A percentile compares a stretch with the other conserved stretches of the same genome.
phyloP scores from a whole-genome alignment of 371 early-diverging fungal species.

The Massospora cicadina region DNA sequence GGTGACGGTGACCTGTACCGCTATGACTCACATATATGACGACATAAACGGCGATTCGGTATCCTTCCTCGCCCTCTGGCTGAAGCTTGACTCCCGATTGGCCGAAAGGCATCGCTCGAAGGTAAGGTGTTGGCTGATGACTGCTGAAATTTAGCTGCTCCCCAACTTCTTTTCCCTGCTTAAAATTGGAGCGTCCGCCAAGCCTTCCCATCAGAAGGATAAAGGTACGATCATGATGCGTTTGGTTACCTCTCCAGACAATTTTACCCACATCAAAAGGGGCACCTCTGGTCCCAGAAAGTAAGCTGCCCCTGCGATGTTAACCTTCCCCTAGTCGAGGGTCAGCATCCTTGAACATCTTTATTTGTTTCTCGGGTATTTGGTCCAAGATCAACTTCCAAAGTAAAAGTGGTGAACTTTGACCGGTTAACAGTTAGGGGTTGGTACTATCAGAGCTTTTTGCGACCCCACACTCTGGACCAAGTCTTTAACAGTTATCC shows the following conservation, averaged over 20 bases:
- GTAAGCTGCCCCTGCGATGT: neutral
- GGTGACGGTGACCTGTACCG: neutral
- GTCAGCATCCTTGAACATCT: slow-evolving; percentile 1
- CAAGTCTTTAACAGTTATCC: neutral
- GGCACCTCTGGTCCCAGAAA: slow-evolving; percentile 4
- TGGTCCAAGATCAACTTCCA: neutral
- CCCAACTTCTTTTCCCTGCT: neutral
- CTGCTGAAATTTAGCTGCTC: neutral
- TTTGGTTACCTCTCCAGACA: neutral
- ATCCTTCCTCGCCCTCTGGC: neutral
- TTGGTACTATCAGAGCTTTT: neutral
- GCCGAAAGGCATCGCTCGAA: neutral
- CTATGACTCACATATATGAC: slow-evolving; percentile 3
- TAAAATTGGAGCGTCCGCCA: neutral
- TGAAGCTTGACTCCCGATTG: neutral
- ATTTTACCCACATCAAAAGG: neutral
- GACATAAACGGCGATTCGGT: neutral
- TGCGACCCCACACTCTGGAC: neutral
- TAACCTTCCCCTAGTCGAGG: neutral
- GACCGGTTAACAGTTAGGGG: neutral
- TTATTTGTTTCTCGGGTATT: neutral
- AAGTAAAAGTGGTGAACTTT: neutral
- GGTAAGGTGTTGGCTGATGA: neutral
- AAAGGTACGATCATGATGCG: neutral
- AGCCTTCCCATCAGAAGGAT: slow-evolving; percentile 4